These are phyloP conservation scores for Candida ortonii DNA, from an alignment of 805 yeast species.

Conservation along the genomic window DNA sequence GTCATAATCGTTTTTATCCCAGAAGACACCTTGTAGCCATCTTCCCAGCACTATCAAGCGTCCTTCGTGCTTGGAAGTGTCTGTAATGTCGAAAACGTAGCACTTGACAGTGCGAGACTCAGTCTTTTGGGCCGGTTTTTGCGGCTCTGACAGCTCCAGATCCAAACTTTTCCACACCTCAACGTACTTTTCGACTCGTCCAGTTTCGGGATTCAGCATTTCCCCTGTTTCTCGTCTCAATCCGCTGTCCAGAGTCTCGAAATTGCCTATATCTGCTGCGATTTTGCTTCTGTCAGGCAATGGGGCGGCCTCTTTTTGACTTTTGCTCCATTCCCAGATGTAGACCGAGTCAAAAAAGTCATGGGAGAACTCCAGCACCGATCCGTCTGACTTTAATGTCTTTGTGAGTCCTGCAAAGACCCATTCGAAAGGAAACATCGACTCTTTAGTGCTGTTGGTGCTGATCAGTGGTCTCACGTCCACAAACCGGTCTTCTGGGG, in stretches of 20 bases:
- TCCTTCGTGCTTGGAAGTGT: constrained; percentile 35
- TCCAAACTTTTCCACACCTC: constrained; percentile 56
- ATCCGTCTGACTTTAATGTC: constrained; percentile 28
- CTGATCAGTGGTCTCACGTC: constrained; percentile 41
- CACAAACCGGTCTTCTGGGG: constrained; percentile 44
- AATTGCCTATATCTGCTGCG: constrained; percentile 45
- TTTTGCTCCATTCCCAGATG: constrained; percentile 23
- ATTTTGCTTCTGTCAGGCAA: constrained; percentile 17
- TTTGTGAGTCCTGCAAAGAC: constrained; percentile 52
- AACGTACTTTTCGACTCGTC: constrained; percentile 41
- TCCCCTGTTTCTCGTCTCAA: constrained; percentile 49
- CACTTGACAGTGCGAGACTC: constrained; percentile 11
- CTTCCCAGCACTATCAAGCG: constrained; percentile 46
- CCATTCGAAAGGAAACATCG: constrained; percentile 54
- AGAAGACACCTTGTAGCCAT: constrained; percentile 51
- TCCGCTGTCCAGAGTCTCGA: constrained; percentile 37
- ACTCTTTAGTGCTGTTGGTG: constrained; percentile 26
- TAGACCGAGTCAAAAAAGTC: constrained; percentile 41
- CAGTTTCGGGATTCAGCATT: constrained; percentile 46
- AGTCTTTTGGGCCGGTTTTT: constrained; percentile 10
- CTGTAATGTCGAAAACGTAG: constrained; percentile 28
- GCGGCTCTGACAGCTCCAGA: constrained; percentile 35
- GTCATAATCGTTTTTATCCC: constrained; percentile 28
- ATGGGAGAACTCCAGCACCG: constrained; percentile 40
- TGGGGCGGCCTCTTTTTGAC: constrained; percentile 12